Base-by-base conservation (phyloP, 495 filamentous ascomycete species). In the Lophiotrema nucula region DNA sequence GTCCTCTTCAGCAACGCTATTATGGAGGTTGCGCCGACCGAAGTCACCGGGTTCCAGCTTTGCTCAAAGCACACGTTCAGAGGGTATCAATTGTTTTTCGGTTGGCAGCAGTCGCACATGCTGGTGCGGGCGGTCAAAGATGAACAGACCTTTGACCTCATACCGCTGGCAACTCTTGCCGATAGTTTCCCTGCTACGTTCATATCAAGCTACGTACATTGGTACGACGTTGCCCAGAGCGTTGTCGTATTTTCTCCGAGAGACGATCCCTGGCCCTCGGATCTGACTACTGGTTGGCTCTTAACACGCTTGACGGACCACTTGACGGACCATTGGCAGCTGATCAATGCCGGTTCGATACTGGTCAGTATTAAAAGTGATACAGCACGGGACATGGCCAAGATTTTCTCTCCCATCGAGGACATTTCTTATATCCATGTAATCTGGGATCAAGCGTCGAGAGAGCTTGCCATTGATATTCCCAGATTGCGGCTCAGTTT, bases 191-290 rank as follows among this genome's bases (percentile, higher is more conserved):
- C 85, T 8, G 41, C 19, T 0, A 53, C 67, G 0, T 76, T 87
- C 19, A 51, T 79, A 3, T 43, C 74, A 4, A 60, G 79, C 21
- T 81, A 72, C 54, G 64, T 78, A 0, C 84, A 88, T 56, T 88
- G 85, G 84, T 63, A 86, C 3, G 69, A 85, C 43, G 6, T 83
- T 3, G 46, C 56, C 3, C 75, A 69, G 0, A 60, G 67, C 0
- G 37, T 54, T 1, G 47, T 87, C 2, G 79, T 87, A 51, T 82
- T 84, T 39, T 72, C 83, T 0, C 74, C 77, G 1, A 18, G 51
- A 1, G 53, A 65, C 0, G 18, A 68, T 19, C 70, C 74, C 1
- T 88, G 82, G 83, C n/a, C n/a, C n/a, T 48, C 43, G 0, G 58
- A 64, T 4, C 66, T 60, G 12, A 22, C 26, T 1, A 2, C 70